Percentiles rank a stretch among this genome's conserved stretches.
Evolutionary conservation across 1,139 yeast species (phyloP).

Genomic region (Suhomyces guaymorum): DNA sequence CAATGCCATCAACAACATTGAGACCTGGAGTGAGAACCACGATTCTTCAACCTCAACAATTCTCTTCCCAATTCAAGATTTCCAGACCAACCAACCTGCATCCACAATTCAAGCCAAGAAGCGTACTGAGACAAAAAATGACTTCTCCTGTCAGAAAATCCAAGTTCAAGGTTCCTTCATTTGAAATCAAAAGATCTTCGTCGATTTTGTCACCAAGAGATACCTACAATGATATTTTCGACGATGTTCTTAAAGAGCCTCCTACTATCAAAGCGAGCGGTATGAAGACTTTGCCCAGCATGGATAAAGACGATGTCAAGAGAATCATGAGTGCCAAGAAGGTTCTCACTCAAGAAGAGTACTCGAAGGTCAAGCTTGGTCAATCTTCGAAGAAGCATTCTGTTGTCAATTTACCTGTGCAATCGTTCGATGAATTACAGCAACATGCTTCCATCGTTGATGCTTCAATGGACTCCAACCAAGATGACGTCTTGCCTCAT

Average conservation of each 20-base stretch:
- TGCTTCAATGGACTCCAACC: slow-evolving; percentile 29
- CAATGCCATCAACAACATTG: slow-evolving; percentile 17
- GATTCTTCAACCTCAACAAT: slow-evolving; percentile 9
- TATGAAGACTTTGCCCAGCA: slow-evolving; percentile 48
- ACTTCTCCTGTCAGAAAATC: slow-evolving; percentile 19
- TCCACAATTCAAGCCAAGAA: slow-evolving; percentile 8
- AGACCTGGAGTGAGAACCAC: slow-evolving; percentile 11
- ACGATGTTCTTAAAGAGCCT: slow-evolving; percentile 29
- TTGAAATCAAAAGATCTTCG: slow-evolving; percentile 42
- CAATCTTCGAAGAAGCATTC: slow-evolving; percentile 29
- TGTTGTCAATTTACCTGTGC: slow-evolving; percentile 32
- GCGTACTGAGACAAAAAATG: slow-evolving; percentile 8
- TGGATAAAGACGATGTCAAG: slow-evolving; percentile 51
- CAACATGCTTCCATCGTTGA: slow-evolving; percentile 46
- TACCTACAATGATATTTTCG: slow-evolving; percentile 46
- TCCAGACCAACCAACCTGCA: slow-evolving; percentile 10
- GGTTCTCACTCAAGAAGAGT: slow-evolving; percentile 46
- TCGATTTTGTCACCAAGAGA: slow-evolving; percentile 40
- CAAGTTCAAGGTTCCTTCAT: slow-evolving; percentile 45
- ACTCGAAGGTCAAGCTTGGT: slow-evolving; percentile 38
- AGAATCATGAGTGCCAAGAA: slow-evolving; percentile 42
- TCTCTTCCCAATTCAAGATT: slow-evolving; percentile 7
- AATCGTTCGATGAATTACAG: slow-evolving; percentile 34
- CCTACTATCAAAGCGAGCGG: slow-evolving; percentile 45
- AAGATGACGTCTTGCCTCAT: slow-evolving; percentile 27